Percentiles rank a stretch among this genome's conserved stretches.
These are phyloP conservation scores for Chaetomium globosum DNA, from an alignment of 2,329 filamentous ascomycete species.

Conservation along the genomic window DNA sequence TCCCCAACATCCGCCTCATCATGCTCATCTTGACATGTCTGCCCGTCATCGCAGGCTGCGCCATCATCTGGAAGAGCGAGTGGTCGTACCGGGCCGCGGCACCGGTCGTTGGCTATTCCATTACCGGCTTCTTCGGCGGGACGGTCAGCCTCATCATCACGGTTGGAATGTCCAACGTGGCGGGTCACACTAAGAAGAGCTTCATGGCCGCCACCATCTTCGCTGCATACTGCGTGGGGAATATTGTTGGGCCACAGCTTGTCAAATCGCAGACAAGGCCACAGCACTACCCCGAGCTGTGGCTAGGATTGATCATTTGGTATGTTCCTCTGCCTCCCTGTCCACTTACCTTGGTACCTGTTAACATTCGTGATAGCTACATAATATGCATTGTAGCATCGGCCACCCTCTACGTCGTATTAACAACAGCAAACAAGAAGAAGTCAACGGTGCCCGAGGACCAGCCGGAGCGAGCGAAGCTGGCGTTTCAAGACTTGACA, in stretches of 20 bases:
- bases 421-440: slow-evolving; percentile 60
- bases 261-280: slow-evolving; percentile 62
- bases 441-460: slow-evolving; percentile 54
- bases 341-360: no score
- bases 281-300: slow-evolving; percentile 70
- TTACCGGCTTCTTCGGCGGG: slow-evolving; percentile 73
- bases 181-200: slow-evolving; percentile 76
- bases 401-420: slow-evolving; percentile 58
- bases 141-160: slow-evolving; percentile 64
- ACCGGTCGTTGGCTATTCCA: slow-evolving; percentile 70
- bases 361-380: slow-evolving; percentile 52
- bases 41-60: slow-evolving; percentile 73
- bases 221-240: slow-evolving; percentile 73
- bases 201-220: slow-evolving; percentile 75
- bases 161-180: slow-evolving; percentile 66
- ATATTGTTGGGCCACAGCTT: slow-evolving; percentile 74
- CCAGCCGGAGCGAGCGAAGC: slow-evolving; percentile 63
- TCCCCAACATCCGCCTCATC: slow-evolving; percentile 65
- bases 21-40: slow-evolving; percentile 69
- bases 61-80: slow-evolving; percentile 70
- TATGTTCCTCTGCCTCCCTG: slow-evolving; percentile 37
- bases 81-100: slow-evolving; percentile 67
- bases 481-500: slow-evolving; percentile 69
- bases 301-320: slow-evolving; percentile 68
- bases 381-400: slow-evolving; percentile 66